Evolutionary conservation across 177 flowering plant genomes (phyloP).

Genomic region (Vitis hybrid): DNA sequence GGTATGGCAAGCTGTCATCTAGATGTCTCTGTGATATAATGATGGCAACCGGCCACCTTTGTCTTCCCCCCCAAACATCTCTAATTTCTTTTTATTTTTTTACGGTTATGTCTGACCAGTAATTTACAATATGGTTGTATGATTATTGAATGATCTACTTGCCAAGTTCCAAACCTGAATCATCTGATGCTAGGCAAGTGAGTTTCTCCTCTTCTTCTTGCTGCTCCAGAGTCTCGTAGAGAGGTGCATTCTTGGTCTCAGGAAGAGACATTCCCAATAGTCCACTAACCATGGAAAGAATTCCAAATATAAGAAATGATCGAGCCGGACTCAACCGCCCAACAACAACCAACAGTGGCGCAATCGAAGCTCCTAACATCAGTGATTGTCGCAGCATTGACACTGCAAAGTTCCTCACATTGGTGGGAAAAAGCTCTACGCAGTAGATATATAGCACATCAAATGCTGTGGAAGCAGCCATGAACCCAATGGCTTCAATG

Average conservation of each 20-base stretch:
- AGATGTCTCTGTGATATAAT: too few relatives aligned
- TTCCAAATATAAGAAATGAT: slow-evolving; percentile 51
- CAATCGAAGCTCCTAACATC: slow-evolving; percentile 58
- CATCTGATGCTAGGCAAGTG: not conserved
- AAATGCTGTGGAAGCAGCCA: slow-evolving; percentile 56
- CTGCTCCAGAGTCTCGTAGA: slow-evolving; percentile 65
- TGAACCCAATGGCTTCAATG: slow-evolving; percentile 51
- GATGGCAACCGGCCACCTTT: too few relatives aligned
- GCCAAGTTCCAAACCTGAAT: too few relatives aligned
- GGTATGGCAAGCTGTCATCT: too few relatives aligned
- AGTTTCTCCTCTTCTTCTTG: slow-evolving; percentile 51
- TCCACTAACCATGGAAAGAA: slow-evolving; percentile 47
- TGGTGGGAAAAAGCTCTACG: slow-evolving; percentile 67
- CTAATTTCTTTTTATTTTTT: too few relatives aligned
- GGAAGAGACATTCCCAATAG: slow-evolving; percentile 45
- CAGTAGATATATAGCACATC: slow-evolving; percentile 46
- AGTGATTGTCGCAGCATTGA: slow-evolving; percentile 51
- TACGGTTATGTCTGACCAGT: too few relatives aligned
- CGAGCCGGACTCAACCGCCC: slow-evolving; percentile 50
- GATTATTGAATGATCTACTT: too few relatives aligned
- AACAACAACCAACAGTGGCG: slow-evolving; percentile 52
- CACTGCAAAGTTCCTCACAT: slow-evolving; percentile 55
- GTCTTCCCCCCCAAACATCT: too few relatives aligned
- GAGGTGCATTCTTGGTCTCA: slow-evolving; percentile 57
- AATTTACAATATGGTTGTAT: too few relatives aligned